phyloP scores from a whole-genome alignment of 2,329 filamentous ascomycete genomes.

The Macrophomina pseudophaseolina region DNA sequence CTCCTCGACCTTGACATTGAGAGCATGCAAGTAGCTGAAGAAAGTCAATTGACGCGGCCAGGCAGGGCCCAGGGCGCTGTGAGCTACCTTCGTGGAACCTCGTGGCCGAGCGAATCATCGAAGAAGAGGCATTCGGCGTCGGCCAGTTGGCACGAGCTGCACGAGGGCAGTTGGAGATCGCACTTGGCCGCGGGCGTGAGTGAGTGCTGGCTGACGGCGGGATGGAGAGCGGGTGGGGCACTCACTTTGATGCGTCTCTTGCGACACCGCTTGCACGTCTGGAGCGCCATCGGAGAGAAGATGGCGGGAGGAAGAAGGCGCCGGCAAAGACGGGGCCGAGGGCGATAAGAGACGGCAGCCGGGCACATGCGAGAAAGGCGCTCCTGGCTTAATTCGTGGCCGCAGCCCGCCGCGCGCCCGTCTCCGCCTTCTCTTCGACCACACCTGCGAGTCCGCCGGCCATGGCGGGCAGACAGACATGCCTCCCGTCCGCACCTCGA shows the following conservation, averaged over 20 bases:
- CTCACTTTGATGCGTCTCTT: constrained; percentile 26
- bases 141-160: constrained; percentile 22
- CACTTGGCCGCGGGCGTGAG: not conserved
- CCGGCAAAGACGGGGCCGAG: not conserved
- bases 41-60: not conserved
- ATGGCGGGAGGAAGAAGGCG: not conserved
- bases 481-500: constrained; percentile 19
- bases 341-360: not conserved
- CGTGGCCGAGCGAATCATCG: constrained; percentile 19
- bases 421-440: not conserved
- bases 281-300: constrained; percentile 16
- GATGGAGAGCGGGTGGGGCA: not conserved
- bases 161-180: constrained; percentile 19
- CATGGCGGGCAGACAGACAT: not conserved
- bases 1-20: constrained; percentile 20
- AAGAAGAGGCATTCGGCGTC: constrained; percentile 24
- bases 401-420: not conserved
- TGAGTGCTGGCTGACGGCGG: not conserved
- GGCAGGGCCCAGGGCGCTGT: not conserved
- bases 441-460: not conserved
- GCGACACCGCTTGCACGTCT: constrained; percentile 25
- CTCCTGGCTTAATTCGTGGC: too few species aligned
- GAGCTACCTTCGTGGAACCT: constrained; percentile 20
- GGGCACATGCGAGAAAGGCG: too few species aligned
- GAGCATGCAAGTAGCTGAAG: constrained; percentile 22